These are phyloP conservation scores for Cryptomeria japonica DNA, from an alignment of 75 land plant genomes.

Conservation along the genomic window DNA sequence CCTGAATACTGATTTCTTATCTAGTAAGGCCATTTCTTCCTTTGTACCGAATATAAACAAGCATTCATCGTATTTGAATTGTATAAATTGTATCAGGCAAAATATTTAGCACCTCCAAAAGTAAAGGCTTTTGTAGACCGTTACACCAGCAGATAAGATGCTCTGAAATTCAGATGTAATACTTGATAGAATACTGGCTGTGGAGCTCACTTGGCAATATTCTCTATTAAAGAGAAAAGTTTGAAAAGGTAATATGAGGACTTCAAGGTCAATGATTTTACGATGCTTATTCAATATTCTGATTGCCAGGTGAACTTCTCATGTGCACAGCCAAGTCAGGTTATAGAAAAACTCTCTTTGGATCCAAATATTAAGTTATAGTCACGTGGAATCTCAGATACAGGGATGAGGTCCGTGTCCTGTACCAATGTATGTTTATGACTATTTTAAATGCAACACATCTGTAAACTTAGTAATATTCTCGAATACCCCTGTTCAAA, in stretches of 20 bases:
- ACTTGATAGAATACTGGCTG: not conserved
- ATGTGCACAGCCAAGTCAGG: not conserved
- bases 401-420: not conserved
- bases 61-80: not conserved
- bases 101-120: slow-evolving; percentile 70
- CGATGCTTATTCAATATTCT: not conserved
- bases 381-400: not conserved
- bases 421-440: not conserved
- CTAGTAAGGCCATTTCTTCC: not conserved
- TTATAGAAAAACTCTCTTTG: not conserved
- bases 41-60: not conserved
- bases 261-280: not conserved
- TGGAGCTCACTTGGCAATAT: not conserved
- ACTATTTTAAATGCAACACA: not conserved
- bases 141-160: slow-evolving; percentile 23
- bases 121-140: slow-evolving; percentile 64
- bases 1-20: not conserved
- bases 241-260: not conserved
- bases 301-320: not conserved
- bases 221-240: not conserved
- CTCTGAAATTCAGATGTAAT: not conserved
- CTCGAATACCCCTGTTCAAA: not conserved
- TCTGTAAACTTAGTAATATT: not conserved
- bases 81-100: slow-evolving; percentile 44
- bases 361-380: not conserved